Conservation (phyloP, 2,329 filamentous ascomycete genomes). For the Leptographium radiaticola region DNA sequence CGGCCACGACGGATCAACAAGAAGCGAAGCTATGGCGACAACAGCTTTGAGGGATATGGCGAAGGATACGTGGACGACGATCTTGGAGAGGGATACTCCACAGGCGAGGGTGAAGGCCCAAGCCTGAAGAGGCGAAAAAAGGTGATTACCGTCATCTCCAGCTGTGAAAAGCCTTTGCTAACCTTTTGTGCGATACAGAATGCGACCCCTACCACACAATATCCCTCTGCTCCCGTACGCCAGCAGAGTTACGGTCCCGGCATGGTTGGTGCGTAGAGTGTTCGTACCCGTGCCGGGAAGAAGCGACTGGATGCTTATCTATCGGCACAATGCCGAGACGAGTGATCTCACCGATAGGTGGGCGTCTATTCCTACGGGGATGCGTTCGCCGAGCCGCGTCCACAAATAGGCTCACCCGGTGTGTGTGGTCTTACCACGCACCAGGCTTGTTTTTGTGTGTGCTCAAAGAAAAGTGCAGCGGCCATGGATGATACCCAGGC, state of each 20-base stretch:
- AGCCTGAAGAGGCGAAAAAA: conserved; percentile 53
- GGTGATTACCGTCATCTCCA: conserved; percentile 28
- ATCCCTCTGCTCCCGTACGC: conserved; percentile 27
- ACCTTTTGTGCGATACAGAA: conserved; percentile 27
- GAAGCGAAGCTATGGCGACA: conserved; percentile 65
- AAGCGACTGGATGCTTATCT: not conserved
- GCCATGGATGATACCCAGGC: not conserved
- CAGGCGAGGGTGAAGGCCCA: conserved; percentile 50
- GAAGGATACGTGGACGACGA: conserved; percentile 62
- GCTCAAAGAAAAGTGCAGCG: not conserved
- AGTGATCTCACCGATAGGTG: not conserved
- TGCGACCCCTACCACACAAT: conserved; percentile 26
- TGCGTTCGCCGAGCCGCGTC: not conserved
- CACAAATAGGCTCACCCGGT: not conserved
- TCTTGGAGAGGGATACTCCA: conserved; percentile 51
- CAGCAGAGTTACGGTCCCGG: conserved; percentile 44
- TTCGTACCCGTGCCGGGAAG: not conserved
- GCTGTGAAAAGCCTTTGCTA: conserved; percentile 21
- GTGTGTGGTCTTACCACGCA: not conserved
- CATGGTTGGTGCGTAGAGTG: conserved; percentile 40
- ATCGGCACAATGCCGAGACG: not conserved
- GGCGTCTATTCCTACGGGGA: not conserved
- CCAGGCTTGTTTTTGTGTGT: not conserved
- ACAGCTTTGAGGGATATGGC: conserved; percentile 61
- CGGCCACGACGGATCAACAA: conserved; percentile 54